These are phyloP conservation scores for Globisporangium alternatum DNA, from an alignment of 352 stramenopile genomes.

Conservation along the genomic window DNA sequence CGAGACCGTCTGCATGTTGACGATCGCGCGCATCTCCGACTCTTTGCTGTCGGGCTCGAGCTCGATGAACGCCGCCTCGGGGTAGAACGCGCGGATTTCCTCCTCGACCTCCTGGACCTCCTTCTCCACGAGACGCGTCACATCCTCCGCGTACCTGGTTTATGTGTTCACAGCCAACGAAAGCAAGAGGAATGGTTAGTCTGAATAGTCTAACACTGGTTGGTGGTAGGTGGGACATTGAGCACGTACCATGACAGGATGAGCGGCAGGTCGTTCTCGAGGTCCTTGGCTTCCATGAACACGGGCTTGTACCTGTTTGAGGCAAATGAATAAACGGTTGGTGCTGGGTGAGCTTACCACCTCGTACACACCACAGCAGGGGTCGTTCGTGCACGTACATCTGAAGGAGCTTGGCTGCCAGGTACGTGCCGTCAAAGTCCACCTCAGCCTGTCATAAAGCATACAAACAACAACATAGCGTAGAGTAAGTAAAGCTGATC, in stretches of 20 bases:
- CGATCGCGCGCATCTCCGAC: slow-evolving; percentile 82
- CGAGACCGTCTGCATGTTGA: slow-evolving; percentile 79
- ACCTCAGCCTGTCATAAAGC: slow-evolving; percentile 87
- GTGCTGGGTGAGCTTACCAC: too few relatives aligned
- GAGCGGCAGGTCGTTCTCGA: slow-evolving; percentile 92
- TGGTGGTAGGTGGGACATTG: not conserved
- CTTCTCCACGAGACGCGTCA: slow-evolving; percentile 94
- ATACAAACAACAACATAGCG: slow-evolving; percentile 16
- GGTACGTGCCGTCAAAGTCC: slow-evolving; percentile 98
- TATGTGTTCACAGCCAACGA: not conserved
- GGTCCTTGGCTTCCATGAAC: slow-evolving; percentile 88
- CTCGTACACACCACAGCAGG: not conserved
- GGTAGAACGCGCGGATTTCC: slow-evolving; percentile 91
- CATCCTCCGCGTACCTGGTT: slow-evolving; percentile 90
- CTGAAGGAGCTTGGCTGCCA: slow-evolving; percentile 93
- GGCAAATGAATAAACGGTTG: too few relatives aligned
- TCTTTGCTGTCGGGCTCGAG: slow-evolving; percentile 94
- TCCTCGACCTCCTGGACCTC: slow-evolving; percentile 96
- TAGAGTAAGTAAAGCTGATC: too few relatives aligned
- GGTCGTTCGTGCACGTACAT: slow-evolving; percentile 38
- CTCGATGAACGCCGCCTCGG: slow-evolving; percentile 96
- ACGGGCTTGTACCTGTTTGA: slow-evolving; percentile 87
- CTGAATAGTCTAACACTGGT: not conserved
- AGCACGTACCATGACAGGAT: slow-evolving; percentile 90
- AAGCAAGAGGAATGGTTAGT: not conserved